A percentile compares a stretch with the other conserved stretches of the same genome.
Conservation (phyloP, 108 stramenopile genomes). For the Cyclotella choctawhatcheeana region DNA sequence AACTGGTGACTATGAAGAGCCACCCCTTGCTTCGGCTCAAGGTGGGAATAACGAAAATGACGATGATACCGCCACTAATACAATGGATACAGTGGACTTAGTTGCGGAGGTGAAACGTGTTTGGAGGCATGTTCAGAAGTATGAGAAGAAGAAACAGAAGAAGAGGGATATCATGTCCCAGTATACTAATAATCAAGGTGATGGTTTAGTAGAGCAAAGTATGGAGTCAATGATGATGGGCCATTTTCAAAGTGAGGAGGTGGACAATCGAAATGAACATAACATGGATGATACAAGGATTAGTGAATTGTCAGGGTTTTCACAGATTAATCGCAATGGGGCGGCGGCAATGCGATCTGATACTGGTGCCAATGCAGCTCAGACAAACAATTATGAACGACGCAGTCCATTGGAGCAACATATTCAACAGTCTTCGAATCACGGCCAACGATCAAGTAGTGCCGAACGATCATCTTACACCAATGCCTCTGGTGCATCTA, state of each 20-base stretch:
- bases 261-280: not conserved
- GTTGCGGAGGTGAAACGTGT: constrained; percentile 49
- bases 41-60: constrained; percentile 5
- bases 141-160: constrained; percentile 39
- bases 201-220: not conserved
- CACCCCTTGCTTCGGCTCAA: not conserved
- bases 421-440: not conserved
- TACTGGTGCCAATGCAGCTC: not conserved
- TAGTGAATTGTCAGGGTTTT: constrained; percentile 10
- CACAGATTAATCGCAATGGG: not conserved
- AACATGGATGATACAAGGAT: not conserved
- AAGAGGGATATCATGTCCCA: constrained; percentile 10
- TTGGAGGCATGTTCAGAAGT: constrained; percentile 50
- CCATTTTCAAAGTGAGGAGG: constrained; percentile 10
- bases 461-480: constrained; percentile 11
- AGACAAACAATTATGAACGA: not conserved
- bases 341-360: not conserved
- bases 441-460: constrained; percentile 1
- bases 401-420: not conserved
- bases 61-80: constrained; percentile 41
- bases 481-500: constrained; percentile 25
- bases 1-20: constrained; percentile 34
- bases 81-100: constrained; percentile 44
- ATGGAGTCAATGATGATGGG: constrained; percentile 9
- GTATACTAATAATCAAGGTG: constrained; percentile 2